Evolutionary conservation across 1,284 basidiomycete species (phyloP), one percentile per base, ranked within the genome.

Genomic region (Boletus hoseneyae): DNA sequence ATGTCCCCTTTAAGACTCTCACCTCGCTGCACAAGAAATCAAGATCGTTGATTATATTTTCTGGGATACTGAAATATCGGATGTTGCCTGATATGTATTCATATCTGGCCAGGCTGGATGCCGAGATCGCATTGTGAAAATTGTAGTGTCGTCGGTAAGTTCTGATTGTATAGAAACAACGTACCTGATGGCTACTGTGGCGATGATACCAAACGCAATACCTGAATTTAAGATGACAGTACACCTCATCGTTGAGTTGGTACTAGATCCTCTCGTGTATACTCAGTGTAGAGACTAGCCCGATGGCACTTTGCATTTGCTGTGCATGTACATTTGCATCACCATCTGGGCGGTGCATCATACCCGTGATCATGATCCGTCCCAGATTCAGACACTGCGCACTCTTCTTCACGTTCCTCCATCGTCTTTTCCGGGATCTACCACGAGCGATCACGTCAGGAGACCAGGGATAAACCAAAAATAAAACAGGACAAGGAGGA

Each of bases 81-180:
- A 85, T 97, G 80, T 89, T 90, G 13, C 84, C 90, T 29, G 91
- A 97, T 67, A 87, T 96, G 53, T 95, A 96, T 72, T 88, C 89
- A 45, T 91, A 95, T 70, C 75, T 96, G 43, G 84, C 87, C 11
- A 76, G 85, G 50, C 60, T 88, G 57, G 86, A 89, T 58, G 87
- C 90, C 2, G 87, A 90, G 68, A 87, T 90, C 60, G 81, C 85
- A 30, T 71, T 89, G 57, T 88, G 61, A 48, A 49, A 50, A 23
- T 32, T 32, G 36, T 48, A 30, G 25, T 46, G 27, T 42, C 39
- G 12, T 30, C 9, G 11, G 37, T 33, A 48, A 41, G 32, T 42
- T 44, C 18, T 49, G 50, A 19, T 35, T 45, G 16, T 9, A 30
- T 32, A 4, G 25, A 59, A 42, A 40, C 25, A 53, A 65, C 53